These are phyloP conservation scores for Lagenaria siceraria DNA, from an alignment of 306 rosid species.

Conservation along the genomic window DNA sequence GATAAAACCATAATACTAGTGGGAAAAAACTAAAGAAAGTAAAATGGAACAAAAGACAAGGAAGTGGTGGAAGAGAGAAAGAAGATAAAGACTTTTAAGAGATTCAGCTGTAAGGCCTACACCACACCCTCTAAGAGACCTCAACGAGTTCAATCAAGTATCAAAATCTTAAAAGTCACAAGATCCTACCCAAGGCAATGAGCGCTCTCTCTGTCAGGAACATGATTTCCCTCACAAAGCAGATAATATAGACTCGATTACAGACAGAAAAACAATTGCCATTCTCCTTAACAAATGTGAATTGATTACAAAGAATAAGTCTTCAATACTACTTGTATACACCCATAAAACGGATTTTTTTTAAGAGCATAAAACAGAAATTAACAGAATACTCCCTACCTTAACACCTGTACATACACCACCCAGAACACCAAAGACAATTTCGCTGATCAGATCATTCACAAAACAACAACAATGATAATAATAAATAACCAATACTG, in stretches of 20 bases:
- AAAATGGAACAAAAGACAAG: not conserved
- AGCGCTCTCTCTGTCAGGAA: not conserved
- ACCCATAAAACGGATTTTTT: not conserved
- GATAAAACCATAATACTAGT: not conserved
- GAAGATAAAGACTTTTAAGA: not conserved
- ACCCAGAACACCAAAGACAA: not conserved
- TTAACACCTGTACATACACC: not conserved
- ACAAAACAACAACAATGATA: not conserved
- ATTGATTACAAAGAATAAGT: not conserved
- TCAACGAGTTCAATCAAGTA: not conserved
- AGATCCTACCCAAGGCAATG: not conserved
- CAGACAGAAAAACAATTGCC: not conserved
- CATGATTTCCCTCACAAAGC: not conserved
- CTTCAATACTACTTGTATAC: not conserved
- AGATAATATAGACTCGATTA: not conserved
- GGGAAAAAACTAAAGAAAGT: not conserved
- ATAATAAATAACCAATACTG: not conserved
- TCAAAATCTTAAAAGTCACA: not conserved
- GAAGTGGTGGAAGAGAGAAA: not conserved
- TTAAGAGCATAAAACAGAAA: not conserved
- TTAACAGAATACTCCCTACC: not conserved
- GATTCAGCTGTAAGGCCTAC: not conserved
- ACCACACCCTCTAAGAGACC: not conserved
- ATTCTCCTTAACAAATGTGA: not conserved
- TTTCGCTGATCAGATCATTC: not conserved